Evolutionary conservation across 108 stramenopile species (phyloP), one percentile per base, ranked within the genome.

Genomic region (Nannochloropsis gaditana): DNA sequence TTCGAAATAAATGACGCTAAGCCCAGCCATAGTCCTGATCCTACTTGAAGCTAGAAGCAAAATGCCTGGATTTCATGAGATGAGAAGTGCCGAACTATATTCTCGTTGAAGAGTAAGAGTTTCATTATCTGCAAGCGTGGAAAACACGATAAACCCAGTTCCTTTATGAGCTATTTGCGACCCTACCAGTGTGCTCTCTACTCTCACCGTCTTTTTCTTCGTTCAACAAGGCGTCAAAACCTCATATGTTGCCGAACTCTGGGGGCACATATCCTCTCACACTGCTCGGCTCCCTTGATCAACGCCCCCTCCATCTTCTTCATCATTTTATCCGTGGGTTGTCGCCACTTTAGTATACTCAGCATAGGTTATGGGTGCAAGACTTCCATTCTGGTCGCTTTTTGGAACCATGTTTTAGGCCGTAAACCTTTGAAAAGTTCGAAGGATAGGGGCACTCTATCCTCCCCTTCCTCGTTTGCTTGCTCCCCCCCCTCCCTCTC

Each of bases 371-470:
- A 45, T 9, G 90, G 21, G 81, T 81, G 9, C 45, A 87, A 43
- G 19, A 88, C 90, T 9, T 90, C 90, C 41, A 91, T 17, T 85
- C 90, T 90, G 21, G 88, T 90, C 5, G 90, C 90, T 44, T 91
- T 91, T 86, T 91, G 90, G 21, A 91, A 85, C 90, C 90, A 84
- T 17, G 88, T 79, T 82, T 90, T 88, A 3, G 90, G 43, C 11
- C 89, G 21, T 42, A 84, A 84, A 44, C 86, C 86, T 19, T 88
- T 88, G 5, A 91, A 86, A 6, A 90, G 90, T 21, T 90, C 89
- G 84, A 90, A 90, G 9, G 85, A 45, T 44, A 91, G 89, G 45
- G 44, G 79, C 21, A 86, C 80, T 3, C 41, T 50, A 9, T 83
- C 79, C 21, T 45, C 45, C 21, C 21, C 44, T 21, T 9, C 41